Evolutionary conservation across 1,139 yeast species (phyloP).

Genomic region (Kurtzmaniella quercitrusa): DNA sequence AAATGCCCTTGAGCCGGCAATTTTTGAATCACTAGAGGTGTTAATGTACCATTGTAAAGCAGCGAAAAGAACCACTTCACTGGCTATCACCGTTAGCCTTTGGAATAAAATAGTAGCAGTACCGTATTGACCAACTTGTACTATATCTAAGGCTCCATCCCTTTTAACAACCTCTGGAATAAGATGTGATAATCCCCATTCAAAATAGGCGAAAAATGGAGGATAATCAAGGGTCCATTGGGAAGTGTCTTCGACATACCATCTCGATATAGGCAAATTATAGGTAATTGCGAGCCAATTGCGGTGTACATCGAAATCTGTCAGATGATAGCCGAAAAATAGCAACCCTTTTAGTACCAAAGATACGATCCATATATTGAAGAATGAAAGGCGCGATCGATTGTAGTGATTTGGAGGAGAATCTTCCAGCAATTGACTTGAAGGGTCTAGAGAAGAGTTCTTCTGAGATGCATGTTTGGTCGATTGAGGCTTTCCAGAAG

Average conservation of each 20-base stretch:
- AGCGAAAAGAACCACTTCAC: slow-evolving; percentile 68
- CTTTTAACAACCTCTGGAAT: slow-evolving; percentile 60
- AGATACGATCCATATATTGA: slow-evolving; percentile 38
- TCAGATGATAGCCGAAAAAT: slow-evolving; percentile 59
- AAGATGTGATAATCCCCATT: slow-evolving; percentile 68
- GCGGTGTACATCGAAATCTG: slow-evolving; percentile 96
- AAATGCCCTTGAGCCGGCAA: slow-evolving; percentile 44
- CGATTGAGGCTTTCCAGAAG: neutral
- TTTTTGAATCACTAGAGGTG: slow-evolving; percentile 33
- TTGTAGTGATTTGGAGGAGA: neutral
- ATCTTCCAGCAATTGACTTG: neutral
- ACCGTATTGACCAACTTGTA: slow-evolving; percentile 63
- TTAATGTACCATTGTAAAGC: slow-evolving; percentile 72
- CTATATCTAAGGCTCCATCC: slow-evolving; percentile 80
- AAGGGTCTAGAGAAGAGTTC: neutral
- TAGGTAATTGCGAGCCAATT: slow-evolving; percentile 94
- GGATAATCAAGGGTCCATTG: slow-evolving; percentile 98
- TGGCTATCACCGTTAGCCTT: slow-evolving; percentile 69
- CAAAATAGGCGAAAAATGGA: slow-evolving; percentile 95
- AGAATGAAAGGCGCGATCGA: slow-evolving; percentile 16
- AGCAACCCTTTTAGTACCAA: slow-evolving; percentile 35
- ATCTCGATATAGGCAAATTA: slow-evolving; percentile 65
- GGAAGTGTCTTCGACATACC: slow-evolving; percentile 83
- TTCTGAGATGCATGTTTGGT: neutral
- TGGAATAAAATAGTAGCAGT: slow-evolving; percentile 80